A percentile compares a stretch with the other conserved stretches of the same genome.
Evolutionary conservation across 257 asterid species (phyloP).

Genomic region (Ophiorrhiza pumila): DNA sequence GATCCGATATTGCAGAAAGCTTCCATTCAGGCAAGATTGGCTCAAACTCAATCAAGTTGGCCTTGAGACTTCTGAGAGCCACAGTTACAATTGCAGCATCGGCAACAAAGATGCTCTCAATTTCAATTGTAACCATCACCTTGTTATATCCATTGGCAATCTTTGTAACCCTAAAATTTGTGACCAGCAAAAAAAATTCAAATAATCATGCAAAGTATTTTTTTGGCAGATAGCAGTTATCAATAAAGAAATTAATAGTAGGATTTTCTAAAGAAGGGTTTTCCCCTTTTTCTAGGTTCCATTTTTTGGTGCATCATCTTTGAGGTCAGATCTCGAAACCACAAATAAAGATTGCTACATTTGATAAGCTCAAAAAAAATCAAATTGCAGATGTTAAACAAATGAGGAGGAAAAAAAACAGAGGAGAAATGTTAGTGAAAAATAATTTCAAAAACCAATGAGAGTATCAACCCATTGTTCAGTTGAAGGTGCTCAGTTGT

Average conservation of each 20-base stretch:
- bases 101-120: slow-evolving; percentile 71
- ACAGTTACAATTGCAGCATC: slow-evolving; percentile 90
- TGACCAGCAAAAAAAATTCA: background rate
- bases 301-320: background rate
- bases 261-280: background rate
- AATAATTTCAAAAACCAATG: background rate
- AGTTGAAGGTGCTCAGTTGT: background rate
- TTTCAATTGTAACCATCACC: slow-evolving; percentile 67
- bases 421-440: background rate
- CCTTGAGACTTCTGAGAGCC: slow-evolving; percentile 84
- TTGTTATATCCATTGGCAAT: slow-evolving; percentile 60
- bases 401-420: too few species aligned
- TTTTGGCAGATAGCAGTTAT: background rate
- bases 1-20: slow-evolving; percentile 80
- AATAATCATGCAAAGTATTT: background rate
- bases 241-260: background rate
- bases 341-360: too few species aligned
- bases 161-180: slow-evolving; percentile 58
- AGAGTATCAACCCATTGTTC: background rate
- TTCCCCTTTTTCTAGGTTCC: background rate
- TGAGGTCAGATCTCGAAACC: background rate
- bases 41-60: slow-evolving; percentile 70
- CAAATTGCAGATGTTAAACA: background rate
- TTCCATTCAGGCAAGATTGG: slow-evolving; percentile 96
- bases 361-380: background rate